Base-by-base conservation (phyloP, 306 rosid genomes). In the Hippophae rhamnoides region DNA sequence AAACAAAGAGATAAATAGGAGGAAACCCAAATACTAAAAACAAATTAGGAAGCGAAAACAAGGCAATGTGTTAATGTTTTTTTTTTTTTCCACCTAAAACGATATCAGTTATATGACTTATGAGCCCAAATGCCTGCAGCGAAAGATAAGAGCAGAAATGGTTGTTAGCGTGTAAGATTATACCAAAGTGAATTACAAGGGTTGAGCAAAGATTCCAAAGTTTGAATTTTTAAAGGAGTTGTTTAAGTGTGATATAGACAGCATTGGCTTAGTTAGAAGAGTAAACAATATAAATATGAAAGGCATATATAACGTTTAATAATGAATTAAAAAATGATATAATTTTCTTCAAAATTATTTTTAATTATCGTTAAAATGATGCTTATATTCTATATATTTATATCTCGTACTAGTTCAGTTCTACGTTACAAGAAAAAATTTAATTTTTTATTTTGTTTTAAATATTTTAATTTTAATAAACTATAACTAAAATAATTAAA, bases 161-260 rank as follows among this genome's bases (percentile, higher is more conserved):
- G 61, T 64, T 25, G 79, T 74, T 84, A 69, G 87, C 95, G 85
- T 86, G 76, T 71, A 67, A 53, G 77, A 69, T 55, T 75, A 78
- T 60, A 62, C 63, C 63, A 64, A 5, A 63, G 66, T 54, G 72
- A 65, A 78, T 75, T 71, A 72, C 58, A 75, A 40, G 67, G 67
- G 62, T 48, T 69, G 66, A 64, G 66, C 55, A 50, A 59, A 68
- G 47, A 78, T 58, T 72, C 84, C 68, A 60, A 51, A 43, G 42
- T 72, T 44, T 41, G 0, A 69, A 68, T 31, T 31, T 31, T 31
- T 43, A 25, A 4, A 10, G 9, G 59, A 45, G 40, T 14, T 5
- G 9, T 13, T 31, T 31, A 52, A 53, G 60, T 58, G 50, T 54
- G 85, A 83, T 47, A 69, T 73, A 53, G 83, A 83, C 77, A 64